Percentiles rank a stretch among this genome's conserved stretches.
These are phyloP conservation scores for Paramecium biaurelia DNA, from an alignment of 73 alveolate genomes.

Conservation along the genomic window DNA sequence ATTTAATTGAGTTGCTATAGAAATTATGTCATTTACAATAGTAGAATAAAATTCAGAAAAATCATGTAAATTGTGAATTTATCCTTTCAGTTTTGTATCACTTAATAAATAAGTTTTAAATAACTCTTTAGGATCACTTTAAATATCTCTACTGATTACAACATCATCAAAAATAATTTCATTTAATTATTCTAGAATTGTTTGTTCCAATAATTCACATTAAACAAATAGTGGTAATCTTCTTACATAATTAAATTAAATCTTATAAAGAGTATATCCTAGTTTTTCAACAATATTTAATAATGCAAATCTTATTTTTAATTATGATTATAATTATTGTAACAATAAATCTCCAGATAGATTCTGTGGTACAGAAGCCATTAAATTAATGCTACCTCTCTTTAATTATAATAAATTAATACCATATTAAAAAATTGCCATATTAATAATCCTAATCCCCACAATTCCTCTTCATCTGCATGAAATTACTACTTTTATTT, in stretches of 20 bases:
- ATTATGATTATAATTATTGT: background rate
- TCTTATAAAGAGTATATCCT: background rate
- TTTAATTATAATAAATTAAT: background rate
- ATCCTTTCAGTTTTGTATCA: conserved; percentile 8
- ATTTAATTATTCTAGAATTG: background rate
- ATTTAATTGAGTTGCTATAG: background rate
- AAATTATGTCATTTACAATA: background rate
- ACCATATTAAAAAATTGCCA: conserved; percentile 43
- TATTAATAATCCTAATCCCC: conserved; percentile 9
- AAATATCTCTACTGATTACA: background rate
- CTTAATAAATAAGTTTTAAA: conserved; percentile 28
- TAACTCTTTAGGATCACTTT: background rate
- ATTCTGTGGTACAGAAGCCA: conserved; percentile 25
- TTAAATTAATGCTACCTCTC: background rate
- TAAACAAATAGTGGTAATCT: background rate
- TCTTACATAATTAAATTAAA: background rate
- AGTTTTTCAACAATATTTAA: background rate
- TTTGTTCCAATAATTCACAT: conserved; percentile 7
- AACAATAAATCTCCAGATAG: background rate
- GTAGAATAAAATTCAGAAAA: background rate
- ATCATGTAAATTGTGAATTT: background rate
- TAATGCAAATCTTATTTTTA: background rate
- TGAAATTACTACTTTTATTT: background rate
- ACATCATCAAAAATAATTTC: background rate
- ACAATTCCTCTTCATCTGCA: conserved; percentile 41